Evolutionary conservation across 805 yeast species (phyloP).

Genomic region (Metschnikowia colocasiae): DNA sequence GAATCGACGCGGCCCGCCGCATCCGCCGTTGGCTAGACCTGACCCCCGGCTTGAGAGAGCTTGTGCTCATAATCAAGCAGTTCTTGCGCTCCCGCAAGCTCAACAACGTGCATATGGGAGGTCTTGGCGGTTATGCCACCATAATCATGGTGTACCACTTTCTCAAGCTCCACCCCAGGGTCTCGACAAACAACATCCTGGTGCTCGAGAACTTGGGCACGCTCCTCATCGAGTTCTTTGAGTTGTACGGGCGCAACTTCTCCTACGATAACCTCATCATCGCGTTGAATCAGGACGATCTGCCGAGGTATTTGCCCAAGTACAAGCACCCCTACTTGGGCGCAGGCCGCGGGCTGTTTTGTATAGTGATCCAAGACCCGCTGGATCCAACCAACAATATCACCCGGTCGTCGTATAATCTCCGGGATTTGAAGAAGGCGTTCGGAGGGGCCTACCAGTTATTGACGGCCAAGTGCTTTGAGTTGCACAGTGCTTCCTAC

Average conservation of each 20-base stretch:
- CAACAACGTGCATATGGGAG: constrained; percentile 89
- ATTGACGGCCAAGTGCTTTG: constrained; percentile 70
- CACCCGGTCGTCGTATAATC: constrained; percentile 78
- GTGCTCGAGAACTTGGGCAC: constrained; percentile 80
- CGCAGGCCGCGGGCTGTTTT: constrained; percentile 51
- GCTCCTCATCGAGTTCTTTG: constrained; percentile 84
- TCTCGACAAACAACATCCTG: constrained; percentile 61
- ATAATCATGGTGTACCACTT: constrained; percentile 82
- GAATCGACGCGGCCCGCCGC: constrained; percentile 74
- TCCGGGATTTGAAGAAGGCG: constrained; percentile 75
- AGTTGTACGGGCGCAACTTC: constrained; percentile 84
- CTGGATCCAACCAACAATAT: constrained; percentile 80
- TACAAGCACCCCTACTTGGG: constrained; percentile 48
- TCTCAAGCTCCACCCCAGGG: constrained; percentile 71
- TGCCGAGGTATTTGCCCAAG: constrained; percentile 60
- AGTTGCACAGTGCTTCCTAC: constrained; percentile 60
- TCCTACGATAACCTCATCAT: constrained; percentile 78
- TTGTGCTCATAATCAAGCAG: constrained; percentile 80
- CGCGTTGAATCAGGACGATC: constrained; percentile 53
- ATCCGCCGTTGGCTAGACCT: constrained; percentile 70
- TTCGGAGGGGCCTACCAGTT: constrained; percentile 86
- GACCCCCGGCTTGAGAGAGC: constrained; percentile 77
- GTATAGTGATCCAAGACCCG: constrained; percentile 85
- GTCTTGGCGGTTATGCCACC: constrained; percentile 92
- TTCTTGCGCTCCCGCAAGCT: constrained; percentile 73